Conservation (phyloP, 1,284 basidiomycete genomes). For the Sutorius eximius region DNA sequence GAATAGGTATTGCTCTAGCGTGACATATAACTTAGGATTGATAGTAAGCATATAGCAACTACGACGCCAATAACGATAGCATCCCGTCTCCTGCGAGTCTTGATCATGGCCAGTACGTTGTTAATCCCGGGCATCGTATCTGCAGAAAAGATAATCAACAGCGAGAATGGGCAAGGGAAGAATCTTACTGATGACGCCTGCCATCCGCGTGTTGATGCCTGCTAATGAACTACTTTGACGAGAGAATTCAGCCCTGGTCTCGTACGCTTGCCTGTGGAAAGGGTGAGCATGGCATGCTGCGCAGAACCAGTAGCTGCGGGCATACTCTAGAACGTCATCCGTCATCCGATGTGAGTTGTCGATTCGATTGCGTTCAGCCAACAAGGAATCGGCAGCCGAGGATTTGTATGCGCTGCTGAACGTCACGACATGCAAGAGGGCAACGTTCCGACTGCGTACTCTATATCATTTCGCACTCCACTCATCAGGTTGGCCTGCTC, state of each 20-base stretch:
- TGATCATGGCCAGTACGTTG: slow-evolving; percentile 89
- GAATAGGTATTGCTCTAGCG: slow-evolving; percentile 32
- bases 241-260: slow-evolving; percentile 93
- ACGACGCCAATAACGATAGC: slow-evolving; percentile 86
- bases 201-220: slow-evolving; percentile 82
- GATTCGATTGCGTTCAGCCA: slow-evolving; percentile 86
- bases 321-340: slow-evolving; percentile 87
- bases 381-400: slow-evolving; percentile 80
- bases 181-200: slow-evolving; percentile 73
- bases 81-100: slow-evolving; percentile 86
- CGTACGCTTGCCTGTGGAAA: slow-evolving; percentile 86
- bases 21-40: slow-evolving; percentile 79
- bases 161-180: background rate
- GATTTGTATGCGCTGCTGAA: slow-evolving; percentile 79
- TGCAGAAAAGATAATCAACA: slow-evolving; percentile 29
- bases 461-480: slow-evolving; percentile 94
- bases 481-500: slow-evolving; percentile 86
- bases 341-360: slow-evolving; percentile 95
- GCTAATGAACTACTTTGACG: slow-evolving; percentile 77
- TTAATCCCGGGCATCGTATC: slow-evolving; percentile 93
- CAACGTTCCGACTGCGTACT: slow-evolving; percentile 52
- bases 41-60: slow-evolving; percentile 80
- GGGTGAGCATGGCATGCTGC: slow-evolving; percentile 8
- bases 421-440: background rate
- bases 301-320: slow-evolving; percentile 10